Evolutionary conservation across 441 rosid species (phyloP).

Genomic region (Euphorbia celastroides): DNA sequence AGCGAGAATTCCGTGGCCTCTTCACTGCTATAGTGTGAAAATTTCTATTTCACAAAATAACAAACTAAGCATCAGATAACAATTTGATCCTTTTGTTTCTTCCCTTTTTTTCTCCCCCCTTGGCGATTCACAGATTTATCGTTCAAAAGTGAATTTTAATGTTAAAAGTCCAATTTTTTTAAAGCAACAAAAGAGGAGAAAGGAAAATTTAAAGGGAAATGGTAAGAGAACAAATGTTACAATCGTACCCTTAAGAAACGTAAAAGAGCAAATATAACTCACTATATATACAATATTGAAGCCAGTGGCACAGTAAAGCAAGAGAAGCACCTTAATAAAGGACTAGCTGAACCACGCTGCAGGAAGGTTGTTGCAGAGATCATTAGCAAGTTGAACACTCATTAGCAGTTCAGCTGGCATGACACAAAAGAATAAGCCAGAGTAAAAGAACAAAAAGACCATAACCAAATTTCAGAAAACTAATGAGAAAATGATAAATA

Average conservation of each 20-base stretch:
- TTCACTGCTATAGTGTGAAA: constrained; percentile 32
- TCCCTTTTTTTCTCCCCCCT: constrained; percentile 3
- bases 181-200: not conserved
- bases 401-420: not conserved
- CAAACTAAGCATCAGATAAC: not conserved
- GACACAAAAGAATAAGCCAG: not conserved
- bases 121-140: too few relatives aligned
- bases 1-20: constrained; percentile 26
- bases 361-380: not conserved
- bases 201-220: not conserved
- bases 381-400: not conserved
- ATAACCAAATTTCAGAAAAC: not conserved
- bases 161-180: not conserved
- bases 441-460: not conserved
- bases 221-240: not conserved
- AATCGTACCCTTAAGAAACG: constrained; percentile 1
- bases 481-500: not conserved
- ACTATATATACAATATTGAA: not conserved
- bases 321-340: not conserved
- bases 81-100: not conserved
- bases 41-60: constrained; percentile 30
- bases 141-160: not conserved
- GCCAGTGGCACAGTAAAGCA: not conserved
- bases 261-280: not conserved
- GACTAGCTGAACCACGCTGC: not conserved